A percentile compares a stretch with the other conserved stretches of the same genome.
These are phyloP conservation scores for Paraphaeosphaeria sporulosa DNA, from an alignment of 2,329 filamentous ascomycete species.

Conservation along the genomic window DNA sequence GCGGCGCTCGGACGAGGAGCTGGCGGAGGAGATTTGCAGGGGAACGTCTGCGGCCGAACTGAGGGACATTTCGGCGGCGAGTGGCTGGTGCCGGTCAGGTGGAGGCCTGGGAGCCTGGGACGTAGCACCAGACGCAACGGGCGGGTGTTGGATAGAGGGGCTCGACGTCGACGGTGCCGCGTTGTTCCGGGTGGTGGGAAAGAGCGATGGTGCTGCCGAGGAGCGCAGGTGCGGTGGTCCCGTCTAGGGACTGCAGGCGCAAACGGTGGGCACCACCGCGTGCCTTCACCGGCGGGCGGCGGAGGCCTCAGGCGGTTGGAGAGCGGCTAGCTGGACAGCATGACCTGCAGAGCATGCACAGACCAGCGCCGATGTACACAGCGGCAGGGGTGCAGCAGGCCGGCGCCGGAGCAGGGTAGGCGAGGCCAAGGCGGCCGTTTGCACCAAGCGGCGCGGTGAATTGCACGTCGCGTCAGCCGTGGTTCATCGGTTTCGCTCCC, in stretches of 20 bases:
- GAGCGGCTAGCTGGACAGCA: neutral
- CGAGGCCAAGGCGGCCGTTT: conserved; percentile 14
- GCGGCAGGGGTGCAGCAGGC: neutral
- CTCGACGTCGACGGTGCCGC: neutral
- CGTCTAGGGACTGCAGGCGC: neutral
- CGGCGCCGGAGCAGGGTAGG: conserved; percentile 14
- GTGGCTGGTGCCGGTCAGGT: neutral
- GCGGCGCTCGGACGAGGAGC: conserved; percentile 83
- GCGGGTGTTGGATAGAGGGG: conserved; percentile 1
- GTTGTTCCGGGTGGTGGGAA: neutral
- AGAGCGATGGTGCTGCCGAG: neutral
- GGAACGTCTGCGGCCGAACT: conserved; percentile 73
- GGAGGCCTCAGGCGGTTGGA: no score
- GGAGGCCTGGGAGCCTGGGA: neutral
- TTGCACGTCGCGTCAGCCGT: neutral
- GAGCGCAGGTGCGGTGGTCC: neutral
- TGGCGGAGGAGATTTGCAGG: conserved; percentile 77
- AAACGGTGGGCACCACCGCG: conserved; percentile 4
- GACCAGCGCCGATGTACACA: no score
- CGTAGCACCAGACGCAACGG: neutral
- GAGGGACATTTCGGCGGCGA: conserved; percentile 36
- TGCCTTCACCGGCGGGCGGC: conserved; percentile 8
- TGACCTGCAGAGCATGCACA: conserved; percentile 2
- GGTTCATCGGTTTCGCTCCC: neutral
- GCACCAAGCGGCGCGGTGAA: neutral